Percentiles rank a stretch among this genome's conserved stretches.
These are phyloP conservation scores for Hippophae rhamnoides DNA, from an alignment of 306 rosid species.

Conservation along the genomic window DNA sequence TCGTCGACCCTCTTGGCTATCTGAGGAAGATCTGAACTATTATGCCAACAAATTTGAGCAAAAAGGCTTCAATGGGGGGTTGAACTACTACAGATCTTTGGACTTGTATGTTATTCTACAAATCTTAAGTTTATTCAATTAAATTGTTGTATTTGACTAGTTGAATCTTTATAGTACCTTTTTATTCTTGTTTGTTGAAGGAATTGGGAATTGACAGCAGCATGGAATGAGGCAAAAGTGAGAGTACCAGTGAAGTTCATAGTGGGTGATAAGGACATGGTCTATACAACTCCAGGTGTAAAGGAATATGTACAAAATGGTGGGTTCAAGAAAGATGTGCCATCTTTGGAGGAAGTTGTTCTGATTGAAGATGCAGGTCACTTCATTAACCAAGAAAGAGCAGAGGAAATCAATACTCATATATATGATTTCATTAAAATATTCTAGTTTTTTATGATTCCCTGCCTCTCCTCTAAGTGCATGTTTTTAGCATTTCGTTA, in stretches of 20 bases:
- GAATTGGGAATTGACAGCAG: neutral
- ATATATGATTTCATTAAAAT: neutral
- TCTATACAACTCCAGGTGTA: neutral
- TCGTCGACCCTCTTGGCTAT: slow-evolving; percentile 36
- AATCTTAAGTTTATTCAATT: too few relatives aligned
- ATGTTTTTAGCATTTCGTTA: too few relatives aligned
- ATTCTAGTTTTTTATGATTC: neutral
- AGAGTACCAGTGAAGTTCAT: neutral
- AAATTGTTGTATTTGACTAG: too few relatives aligned
- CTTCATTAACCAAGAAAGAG: neutral
- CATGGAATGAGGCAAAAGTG: neutral
- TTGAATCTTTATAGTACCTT: neutral
- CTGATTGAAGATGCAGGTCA: neutral
- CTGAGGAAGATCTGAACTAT: slow-evolving; percentile 31
- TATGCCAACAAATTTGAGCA: slow-evolving; percentile 30
- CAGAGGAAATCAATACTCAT: neutral
- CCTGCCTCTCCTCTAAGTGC: too few relatives aligned
- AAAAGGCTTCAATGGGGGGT: slow-evolving; percentile 29
- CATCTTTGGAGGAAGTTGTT: neutral
- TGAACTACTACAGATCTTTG: slow-evolving; percentile 29
- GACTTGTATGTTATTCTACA: neutral
- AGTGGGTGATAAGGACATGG: neutral
- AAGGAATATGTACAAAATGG: neutral
- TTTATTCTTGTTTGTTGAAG: neutral
- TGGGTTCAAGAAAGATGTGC: neutral